Evolutionary conservation across 228 moss, liverwort and hornwort species (phyloP), one percentile per base, ranked within the genome.

Genomic region (Sphagnum magellanicum): DNA sequence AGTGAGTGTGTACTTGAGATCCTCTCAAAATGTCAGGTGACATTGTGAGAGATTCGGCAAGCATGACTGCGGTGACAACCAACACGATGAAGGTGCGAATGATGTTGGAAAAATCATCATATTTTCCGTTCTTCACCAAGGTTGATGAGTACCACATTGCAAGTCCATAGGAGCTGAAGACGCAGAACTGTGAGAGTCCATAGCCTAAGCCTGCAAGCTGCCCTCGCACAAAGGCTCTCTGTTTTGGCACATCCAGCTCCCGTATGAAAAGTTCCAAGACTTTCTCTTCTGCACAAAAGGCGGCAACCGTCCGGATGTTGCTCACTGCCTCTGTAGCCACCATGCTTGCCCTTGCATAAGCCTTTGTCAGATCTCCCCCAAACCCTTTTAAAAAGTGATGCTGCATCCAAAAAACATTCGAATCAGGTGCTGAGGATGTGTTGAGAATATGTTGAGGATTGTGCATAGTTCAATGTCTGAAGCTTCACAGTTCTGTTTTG

Each of bases 121-220:
- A 85, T 60, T 75, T 77, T 16, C 89, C 86, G 46, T 87, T 87
- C 49, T 79, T 82, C 57, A 96, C 96, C 58, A 96, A 61, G 4
- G 86, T 91, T 12, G 92, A 92, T 5, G 92, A 87, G 74, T 96
- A 92, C 96, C 96, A 96, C 73, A 96, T 77, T 5, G 92, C 93
- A 77, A 96, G 68, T 52, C 87, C 96, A 68, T 96, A 96, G 53
- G 96, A 96, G 84, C 96, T 91, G 74, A 91, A 92, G 68, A 92
- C 89, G 62, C 78, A 80, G 71, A 96, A 91, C 66, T 96, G 96
- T 6, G 96, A 91, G 66, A 91, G 50, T 32, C 96, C 96, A 55
- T 96, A 96, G 48, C 92, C 91, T 57, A 96, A 49, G 16, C 96
- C 92, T 47, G 92, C 85, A 7, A 96, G 68, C 48, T 92, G 92